phyloP scores from a whole-genome alignment of 2,329 filamentous ascomycete genomes.

The Lanzia echinophila region DNA sequence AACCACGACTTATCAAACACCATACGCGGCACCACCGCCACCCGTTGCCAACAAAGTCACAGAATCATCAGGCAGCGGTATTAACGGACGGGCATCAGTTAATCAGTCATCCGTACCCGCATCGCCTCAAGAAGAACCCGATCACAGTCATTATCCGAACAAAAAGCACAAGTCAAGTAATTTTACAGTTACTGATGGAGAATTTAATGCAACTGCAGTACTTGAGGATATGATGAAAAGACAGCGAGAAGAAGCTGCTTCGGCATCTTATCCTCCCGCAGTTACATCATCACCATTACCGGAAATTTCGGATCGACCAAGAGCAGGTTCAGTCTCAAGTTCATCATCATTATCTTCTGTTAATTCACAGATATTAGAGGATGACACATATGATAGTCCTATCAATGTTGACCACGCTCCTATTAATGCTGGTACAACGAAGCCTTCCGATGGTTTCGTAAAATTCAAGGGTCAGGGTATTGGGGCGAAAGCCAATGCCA shows the following conservation, averaged over 20 bases:
- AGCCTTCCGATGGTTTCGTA: constrained; percentile 2
- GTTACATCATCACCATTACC: constrained; percentile 2
- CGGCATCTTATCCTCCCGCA: background rate
- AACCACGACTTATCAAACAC: constrained; percentile 13
- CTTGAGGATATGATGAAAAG: background rate
- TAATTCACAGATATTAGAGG: constrained; percentile 25
- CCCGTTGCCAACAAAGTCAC: background rate
- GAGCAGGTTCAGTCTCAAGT: constrained; percentile 28
- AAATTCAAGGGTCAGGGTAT: constrained; percentile 4
- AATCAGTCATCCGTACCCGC: constrained; percentile 6
- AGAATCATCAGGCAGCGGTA: background rate
- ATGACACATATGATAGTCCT: constrained; percentile 8
- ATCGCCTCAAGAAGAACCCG: constrained; percentile 15
- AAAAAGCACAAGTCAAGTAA: constrained; percentile 24
- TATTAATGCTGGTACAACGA: constrained; percentile 7
- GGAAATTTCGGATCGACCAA: constrained; percentile 3
- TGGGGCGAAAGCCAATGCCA: constrained; percentile 14
- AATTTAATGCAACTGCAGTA: constrained; percentile 9
- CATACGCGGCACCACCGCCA: constrained; percentile 1
- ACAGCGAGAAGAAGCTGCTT: constrained; percentile 7
- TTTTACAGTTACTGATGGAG: constrained; percentile 14
- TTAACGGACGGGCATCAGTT: background rate
- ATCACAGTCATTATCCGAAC: constrained; percentile 17
- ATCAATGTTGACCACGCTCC: constrained; percentile 10
- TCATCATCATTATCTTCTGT: constrained; percentile 34